Conservation (phyloP, 23 red algal species). For the Pyropia yezoensis region DNA sequence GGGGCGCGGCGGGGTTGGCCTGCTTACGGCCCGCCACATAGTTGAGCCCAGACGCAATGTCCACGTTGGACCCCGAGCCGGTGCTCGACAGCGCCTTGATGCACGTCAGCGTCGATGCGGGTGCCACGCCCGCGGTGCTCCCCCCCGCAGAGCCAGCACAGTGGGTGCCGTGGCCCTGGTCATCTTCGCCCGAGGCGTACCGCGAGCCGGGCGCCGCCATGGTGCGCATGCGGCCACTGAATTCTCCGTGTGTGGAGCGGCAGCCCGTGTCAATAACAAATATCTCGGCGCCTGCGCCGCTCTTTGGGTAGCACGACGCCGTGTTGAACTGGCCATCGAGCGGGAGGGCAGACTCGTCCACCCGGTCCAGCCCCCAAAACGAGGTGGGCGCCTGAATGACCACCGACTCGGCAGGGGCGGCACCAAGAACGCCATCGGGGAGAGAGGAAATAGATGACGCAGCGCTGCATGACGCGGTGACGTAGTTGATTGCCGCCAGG, state of each 20-base stretch:
- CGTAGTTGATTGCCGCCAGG: no score
- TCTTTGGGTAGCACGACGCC: constrained; percentile 38
- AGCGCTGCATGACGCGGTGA: no score
- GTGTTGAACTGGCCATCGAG: constrained; percentile 14
- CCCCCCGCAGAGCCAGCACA: constrained; percentile 22
- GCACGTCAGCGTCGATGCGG: constrained; percentile 18
- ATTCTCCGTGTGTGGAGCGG: constrained; percentile 29
- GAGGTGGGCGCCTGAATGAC: no score
- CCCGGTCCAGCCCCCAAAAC: constrained; percentile 41
- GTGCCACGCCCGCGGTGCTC: constrained; percentile 29
- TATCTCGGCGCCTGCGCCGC: constrained; percentile 20
- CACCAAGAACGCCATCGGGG: no score
- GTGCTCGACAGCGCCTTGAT: constrained; percentile 25
- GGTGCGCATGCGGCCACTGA: constrained; percentile 18
- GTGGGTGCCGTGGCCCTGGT: constrained; percentile 49
- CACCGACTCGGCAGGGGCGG: no score
- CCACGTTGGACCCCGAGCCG: no score
- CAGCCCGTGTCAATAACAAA: constrained; percentile 58
- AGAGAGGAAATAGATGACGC: no score
- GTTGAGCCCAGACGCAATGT: no score
- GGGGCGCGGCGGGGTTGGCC: no score
- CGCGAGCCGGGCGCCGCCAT: constrained; percentile 21
- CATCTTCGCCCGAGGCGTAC: constrained; percentile 22
- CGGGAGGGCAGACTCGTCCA: constrained; percentile 13
- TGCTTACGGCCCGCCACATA: no score